These are phyloP conservation scores for Colletotrichum sp. DNA, from an alignment of 2,329 filamentous ascomycete genomes.

Conservation along the genomic window DNA sequence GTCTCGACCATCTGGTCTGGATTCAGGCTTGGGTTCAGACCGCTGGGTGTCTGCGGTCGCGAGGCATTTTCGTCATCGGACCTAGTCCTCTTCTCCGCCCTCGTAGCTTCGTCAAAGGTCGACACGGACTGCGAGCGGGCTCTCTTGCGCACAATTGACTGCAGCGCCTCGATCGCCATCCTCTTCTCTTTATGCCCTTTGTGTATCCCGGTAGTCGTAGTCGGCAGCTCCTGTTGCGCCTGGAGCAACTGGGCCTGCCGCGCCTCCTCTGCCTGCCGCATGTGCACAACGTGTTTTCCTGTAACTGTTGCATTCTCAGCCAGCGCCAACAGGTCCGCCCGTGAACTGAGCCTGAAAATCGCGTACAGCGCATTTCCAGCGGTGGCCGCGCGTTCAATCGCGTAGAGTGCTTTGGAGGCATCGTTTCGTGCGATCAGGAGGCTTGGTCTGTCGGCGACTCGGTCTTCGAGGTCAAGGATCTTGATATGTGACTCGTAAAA, in stretches of 20 bases:
- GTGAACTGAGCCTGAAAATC: slow-evolving; percentile 69
- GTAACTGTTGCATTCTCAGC: slow-evolving; percentile 52
- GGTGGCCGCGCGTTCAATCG: slow-evolving; percentile 66
- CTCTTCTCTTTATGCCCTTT: slow-evolving; percentile 59
- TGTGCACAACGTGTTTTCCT: slow-evolving; percentile 34
- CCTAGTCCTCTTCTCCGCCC: slow-evolving; percentile 15
- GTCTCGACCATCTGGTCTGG: neutral
- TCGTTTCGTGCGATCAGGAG: slow-evolving; percentile 68
- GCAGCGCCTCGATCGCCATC: slow-evolving; percentile 66
- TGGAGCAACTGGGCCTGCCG: slow-evolving; percentile 4
- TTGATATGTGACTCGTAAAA: slow-evolving; percentile 66
- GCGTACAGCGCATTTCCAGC: slow-evolving; percentile 59
- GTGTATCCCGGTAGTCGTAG: slow-evolving; percentile 51
- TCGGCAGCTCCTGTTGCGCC: slow-evolving; percentile 17
- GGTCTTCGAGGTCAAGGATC: slow-evolving; percentile 66
- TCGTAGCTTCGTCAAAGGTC: slow-evolving; percentile 30
- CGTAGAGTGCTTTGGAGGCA: slow-evolving; percentile 57
- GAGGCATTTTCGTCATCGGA: slow-evolving; percentile 40
- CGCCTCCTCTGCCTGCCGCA: slow-evolving; percentile 25
- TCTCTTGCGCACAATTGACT: slow-evolving; percentile 59
- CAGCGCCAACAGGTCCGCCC: slow-evolving; percentile 66
- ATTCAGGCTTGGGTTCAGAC: neutral
- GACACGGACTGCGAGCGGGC: slow-evolving; percentile 48
- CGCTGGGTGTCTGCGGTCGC: slow-evolving; percentile 83
- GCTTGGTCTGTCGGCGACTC: slow-evolving; percentile 56